A percentile compares a stretch with the other conserved stretches of the same genome.
Evolutionary conservation across 257 asterid species (phyloP).

Genomic region (Catharanthus roseus): DNA sequence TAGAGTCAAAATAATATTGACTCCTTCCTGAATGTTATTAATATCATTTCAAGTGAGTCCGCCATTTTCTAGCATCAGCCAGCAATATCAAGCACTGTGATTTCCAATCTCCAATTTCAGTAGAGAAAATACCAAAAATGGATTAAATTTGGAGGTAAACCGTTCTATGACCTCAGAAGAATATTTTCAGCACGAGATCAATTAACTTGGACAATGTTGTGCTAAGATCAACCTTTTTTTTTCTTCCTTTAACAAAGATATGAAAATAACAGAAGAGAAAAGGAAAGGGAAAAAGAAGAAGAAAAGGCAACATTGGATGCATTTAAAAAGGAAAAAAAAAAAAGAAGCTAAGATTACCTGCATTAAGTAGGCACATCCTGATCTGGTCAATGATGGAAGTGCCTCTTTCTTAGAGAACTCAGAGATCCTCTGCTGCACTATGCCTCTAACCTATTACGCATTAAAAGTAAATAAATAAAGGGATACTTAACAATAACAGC

Average conservation of each 20-base stretch:
- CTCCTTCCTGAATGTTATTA: neutral
- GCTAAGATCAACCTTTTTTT: neutral
- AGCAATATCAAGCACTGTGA: neutral
- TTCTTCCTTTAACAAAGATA: neutral
- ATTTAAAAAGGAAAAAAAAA: constrained; percentile 8
- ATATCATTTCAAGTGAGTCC: neutral
- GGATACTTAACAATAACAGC: neutral
- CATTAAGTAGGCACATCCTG: constrained; percentile 96
- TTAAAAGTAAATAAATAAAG: too few species aligned
- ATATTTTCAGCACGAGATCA: neutral
- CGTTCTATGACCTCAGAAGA: neutral
- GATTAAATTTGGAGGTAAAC: neutral
- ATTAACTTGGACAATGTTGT: neutral
- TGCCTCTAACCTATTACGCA: constrained; percentile 61
- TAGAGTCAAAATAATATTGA: neutral
- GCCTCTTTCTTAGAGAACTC: constrained; percentile 88
- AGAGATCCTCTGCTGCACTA: constrained; percentile 84
- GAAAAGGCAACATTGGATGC: neutral
- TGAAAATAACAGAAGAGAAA: neutral
- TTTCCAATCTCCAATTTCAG: neutral
- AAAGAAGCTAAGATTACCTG: constrained; percentile 53
- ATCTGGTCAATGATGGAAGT: constrained; percentile 85
- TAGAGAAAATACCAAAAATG: neutral
- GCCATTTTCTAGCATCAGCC: neutral
- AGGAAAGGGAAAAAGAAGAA: neutral